Percentiles rank a stretch among this genome's conserved stretches.
Evolutionary conservation across 192 early-diverging fungal species (phyloP).

Genomic region (Coemansia aciculifera): DNA sequence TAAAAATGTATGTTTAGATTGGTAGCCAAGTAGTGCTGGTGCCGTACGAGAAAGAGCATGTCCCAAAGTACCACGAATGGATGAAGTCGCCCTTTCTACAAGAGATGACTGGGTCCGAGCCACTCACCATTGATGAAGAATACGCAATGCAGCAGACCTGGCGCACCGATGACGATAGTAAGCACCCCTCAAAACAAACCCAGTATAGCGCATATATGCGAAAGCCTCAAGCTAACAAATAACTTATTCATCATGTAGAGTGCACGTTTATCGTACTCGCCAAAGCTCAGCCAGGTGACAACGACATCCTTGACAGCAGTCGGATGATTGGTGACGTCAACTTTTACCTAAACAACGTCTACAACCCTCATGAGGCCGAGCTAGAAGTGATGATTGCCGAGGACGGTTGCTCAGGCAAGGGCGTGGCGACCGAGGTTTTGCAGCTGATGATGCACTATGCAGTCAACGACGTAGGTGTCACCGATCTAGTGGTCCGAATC

Average conservation of each 20-base stretch:
- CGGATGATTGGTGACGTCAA: slow-evolving; percentile 96
- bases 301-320: slow-evolving; percentile 21
- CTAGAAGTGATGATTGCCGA: slow-evolving; percentile 96
- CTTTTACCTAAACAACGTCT: slow-evolving; percentile 84
- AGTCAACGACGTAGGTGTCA: slow-evolving; percentile 39
- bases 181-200: slow-evolving; percentile 14
- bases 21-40: slow-evolving; percentile 69
- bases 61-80: slow-evolving; percentile 90
- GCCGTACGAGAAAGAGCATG: slow-evolving; percentile 86
- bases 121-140: slow-evolving; percentile 88
- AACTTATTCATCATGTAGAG: slow-evolving; percentile 28
- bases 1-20: slow-evolving; percentile 41
- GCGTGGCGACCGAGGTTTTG: slow-evolving; percentile 49
- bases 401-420: slow-evolving; percentile 20
- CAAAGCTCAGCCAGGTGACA: not conserved
- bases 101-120: slow-evolving; percentile 95
- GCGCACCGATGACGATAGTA: slow-evolving; percentile 77
- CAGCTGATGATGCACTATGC: slow-evolving; percentile 56
- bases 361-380: slow-evolving; percentile 74
- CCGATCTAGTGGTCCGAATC: slow-evolving; percentile 53
- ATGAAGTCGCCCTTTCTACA: slow-evolving; percentile 89
- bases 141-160: slow-evolving; percentile 93
- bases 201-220: not conserved
- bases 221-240: not conserved
- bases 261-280: slow-evolving; percentile 72